Conservation (phyloP, 2,329 filamentous ascomycete species). For the Ascochyta koolunga region DNA sequence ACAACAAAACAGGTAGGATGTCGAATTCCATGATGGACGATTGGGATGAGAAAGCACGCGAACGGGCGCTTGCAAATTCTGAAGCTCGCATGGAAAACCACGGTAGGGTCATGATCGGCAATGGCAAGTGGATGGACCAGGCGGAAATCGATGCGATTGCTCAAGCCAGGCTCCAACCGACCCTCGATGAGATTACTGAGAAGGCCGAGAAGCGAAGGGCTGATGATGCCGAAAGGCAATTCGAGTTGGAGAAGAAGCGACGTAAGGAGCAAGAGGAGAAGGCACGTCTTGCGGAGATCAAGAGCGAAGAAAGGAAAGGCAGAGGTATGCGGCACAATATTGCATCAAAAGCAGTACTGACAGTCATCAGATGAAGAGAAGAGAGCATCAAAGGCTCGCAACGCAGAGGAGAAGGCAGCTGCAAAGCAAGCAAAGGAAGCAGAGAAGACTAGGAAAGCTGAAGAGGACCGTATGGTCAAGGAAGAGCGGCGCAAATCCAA, state of each 20-base stretch:
- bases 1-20: conserved; percentile 75
- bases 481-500: conserved; percentile 61
- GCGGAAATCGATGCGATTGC: conserved; percentile 82
- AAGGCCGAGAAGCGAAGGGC: conserved; percentile 76
- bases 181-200: conserved; percentile 82
- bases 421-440: conserved; percentile 48
- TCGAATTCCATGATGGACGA: conserved; percentile 71
- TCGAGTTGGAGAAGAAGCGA: conserved; percentile 70
- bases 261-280: conserved; percentile 65
- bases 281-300: conserved; percentile 53
- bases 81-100: conserved; percentile 64
- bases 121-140: conserved; percentile 79
- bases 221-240: conserved; percentile 64
- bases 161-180: conserved; percentile 75
- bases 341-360: conserved; percentile 18
- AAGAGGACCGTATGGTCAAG: conserved; percentile 58
- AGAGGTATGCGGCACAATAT: conserved; percentile 57
- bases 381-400: conserved; percentile 53
- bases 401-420: conserved; percentile 56
- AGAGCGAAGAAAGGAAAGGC: conserved; percentile 54
- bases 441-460: conserved; percentile 58
- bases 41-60: conserved; percentile 79
- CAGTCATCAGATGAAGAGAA: conserved; percentile 60
- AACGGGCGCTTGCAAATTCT: conserved; percentile 69
- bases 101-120: conserved; percentile 72